Evolutionary conservation across 2,329 filamentous ascomycete genomes (phyloP).

Genomic region (Trichoderma citrinoviride): DNA sequence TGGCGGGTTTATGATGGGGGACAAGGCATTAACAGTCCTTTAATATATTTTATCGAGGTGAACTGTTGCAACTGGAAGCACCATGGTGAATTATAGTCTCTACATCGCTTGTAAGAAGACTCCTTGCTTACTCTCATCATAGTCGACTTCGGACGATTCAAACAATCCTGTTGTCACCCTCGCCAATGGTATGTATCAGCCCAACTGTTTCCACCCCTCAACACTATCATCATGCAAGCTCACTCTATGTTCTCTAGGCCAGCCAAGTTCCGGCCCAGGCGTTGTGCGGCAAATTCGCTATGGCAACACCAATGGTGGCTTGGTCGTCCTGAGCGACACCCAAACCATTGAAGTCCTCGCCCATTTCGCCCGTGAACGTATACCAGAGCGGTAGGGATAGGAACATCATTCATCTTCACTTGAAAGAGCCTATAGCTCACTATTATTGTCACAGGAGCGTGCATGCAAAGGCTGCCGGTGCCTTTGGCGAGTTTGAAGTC

Average conservation of each 20-base stretch:
- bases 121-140: not conserved
- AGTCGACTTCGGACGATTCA: not conserved
- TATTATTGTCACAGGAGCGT: constrained; percentile 38
- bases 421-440: not conserved
- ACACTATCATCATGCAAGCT: not conserved
- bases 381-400: constrained; percentile 4
- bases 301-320: constrained; percentile 4
- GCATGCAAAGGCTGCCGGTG: constrained; percentile 67
- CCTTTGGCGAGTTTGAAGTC: constrained; percentile 67
- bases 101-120: not conserved
- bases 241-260: not conserved
- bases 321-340: constrained; percentile 14
- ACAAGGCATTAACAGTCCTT: too few relatives aligned
- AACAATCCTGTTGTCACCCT: not conserved
- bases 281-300: constrained; percentile 6
- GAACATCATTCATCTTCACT: not conserved
- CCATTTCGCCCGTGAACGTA: constrained; percentile 13
- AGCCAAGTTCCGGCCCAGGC: constrained; percentile 7
- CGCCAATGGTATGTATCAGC: not conserved
- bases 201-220: not conserved
- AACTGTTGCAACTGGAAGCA: too few relatives aligned
- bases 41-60: too few relatives aligned
- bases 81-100: not conserved
- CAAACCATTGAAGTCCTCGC: constrained; percentile 10
- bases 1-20: too few relatives aligned